Base-by-base conservation (phyloP, 1,284 basidiomycete genomes). In the Grifola frondosa region DNA sequence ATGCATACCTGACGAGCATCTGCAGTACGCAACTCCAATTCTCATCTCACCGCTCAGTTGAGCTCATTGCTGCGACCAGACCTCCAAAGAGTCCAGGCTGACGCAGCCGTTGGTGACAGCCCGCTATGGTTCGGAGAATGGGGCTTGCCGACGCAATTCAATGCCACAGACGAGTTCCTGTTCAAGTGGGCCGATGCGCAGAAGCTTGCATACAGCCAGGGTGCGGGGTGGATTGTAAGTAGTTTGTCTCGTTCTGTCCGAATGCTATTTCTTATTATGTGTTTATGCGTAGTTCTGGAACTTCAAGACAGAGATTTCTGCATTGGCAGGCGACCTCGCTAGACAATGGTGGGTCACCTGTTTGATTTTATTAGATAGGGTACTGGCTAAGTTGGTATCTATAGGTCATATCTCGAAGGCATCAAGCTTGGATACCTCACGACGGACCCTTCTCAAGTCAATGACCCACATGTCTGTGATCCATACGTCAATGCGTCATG, bases 171-270 rank as follows among this genome's bases (percentile, higher is more conserved):
- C 39, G 71, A 61, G 1, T 88, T 88, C 69, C 61, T 88, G 26
- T 51, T 46, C 38, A 65, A 82, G 53, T 88, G 84, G 85, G 86
- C 84, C n/a, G 86, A 90, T 54, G 83, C 88, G 21, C 86, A 88
- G 63, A 89, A 89, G 61, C 64, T 79, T 30, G 68, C 74, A 0
- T 88, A 84, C 47, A 73, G 71, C 42, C 61, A 83, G 54, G 75
- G 75, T 26, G 73, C 73, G 3, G 86, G 86, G 16, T 90, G 86
- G 84, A 73, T 87, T 31, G 84, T 86, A 56, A 62, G 71, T 71
- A 19, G 10, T 30, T 15, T 16, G 29, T 20, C 17, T 15, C 12
- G n/a, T 12, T n/a, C 40, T 2, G 20, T 9, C 12, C n/a, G 12
- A 4, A 22, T 31, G 37, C 25, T 16, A 16, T 19, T 28, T 26